These are phyloP conservation scores for Capsicum baccatum DNA, from an alignment of 257 asterid genomes.

Conservation along the genomic window DNA sequence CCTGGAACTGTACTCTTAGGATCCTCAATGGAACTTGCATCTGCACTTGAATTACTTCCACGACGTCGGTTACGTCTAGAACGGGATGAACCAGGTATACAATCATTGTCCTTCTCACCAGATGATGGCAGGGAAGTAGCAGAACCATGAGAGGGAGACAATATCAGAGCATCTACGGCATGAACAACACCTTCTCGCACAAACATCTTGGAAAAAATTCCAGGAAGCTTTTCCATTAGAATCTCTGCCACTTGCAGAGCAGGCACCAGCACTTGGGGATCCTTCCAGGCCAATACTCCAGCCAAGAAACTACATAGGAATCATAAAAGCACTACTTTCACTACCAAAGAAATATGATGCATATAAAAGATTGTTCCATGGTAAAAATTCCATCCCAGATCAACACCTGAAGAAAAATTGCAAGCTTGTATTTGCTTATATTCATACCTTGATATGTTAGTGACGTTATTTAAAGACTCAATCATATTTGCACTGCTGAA, in stretches of 20 bases:
- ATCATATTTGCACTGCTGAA: constrained; percentile 89
- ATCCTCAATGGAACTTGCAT: constrained; percentile 62
- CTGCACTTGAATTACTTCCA: constrained; percentile 60
- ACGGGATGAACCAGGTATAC: constrained; percentile 78
- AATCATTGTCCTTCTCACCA: constrained; percentile 79
- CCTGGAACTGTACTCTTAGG: constrained; percentile 51
- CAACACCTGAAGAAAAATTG: background rate
- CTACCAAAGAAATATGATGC: constrained; percentile 13
- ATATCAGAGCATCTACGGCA: constrained; percentile 80
- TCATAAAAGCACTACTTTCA: constrained; percentile 29
- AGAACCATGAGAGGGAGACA: constrained; percentile 50
- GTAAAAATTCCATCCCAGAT: background rate
- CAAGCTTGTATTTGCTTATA: constrained; percentile 20
- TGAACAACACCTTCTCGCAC: constrained; percentile 97
- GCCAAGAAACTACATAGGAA: constrained; percentile 74
- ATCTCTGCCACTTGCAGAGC: constrained; percentile 97
- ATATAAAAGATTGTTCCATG: constrained; percentile 22
- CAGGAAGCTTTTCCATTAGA: constrained; percentile 96
- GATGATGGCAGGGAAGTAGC: constrained; percentile 61
- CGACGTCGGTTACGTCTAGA: constrained; percentile 86
- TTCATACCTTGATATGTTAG: constrained; percentile 86
- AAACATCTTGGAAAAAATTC: constrained; percentile 85
- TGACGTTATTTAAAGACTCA: constrained; percentile 64
- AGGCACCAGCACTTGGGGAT: constrained; percentile 95
- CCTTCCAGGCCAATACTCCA: constrained; percentile 99